These are phyloP conservation scores for Venturia pyrina DNA, from an alignment of 2,329 filamentous ascomycete species.

Conservation along the genomic window DNA sequence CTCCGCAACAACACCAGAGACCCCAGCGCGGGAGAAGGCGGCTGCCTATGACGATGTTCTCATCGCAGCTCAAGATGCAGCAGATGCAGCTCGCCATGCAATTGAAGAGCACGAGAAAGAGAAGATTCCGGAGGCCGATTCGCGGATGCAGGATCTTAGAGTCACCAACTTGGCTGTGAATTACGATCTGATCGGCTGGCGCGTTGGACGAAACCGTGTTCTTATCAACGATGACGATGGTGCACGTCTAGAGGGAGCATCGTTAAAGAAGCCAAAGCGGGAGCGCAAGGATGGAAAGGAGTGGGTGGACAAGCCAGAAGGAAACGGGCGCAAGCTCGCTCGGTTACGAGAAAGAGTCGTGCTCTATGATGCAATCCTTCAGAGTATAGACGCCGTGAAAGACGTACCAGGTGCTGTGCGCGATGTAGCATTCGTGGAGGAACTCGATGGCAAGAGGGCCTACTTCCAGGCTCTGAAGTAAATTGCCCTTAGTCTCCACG, in stretches of 20 bases:
- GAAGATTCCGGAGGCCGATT: slow-evolving; percentile 71
- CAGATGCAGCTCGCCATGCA: slow-evolving; percentile 84
- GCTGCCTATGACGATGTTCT: slow-evolving; percentile 87
- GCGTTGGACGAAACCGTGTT: slow-evolving; percentile 84
- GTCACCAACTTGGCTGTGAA: slow-evolving; percentile 89
- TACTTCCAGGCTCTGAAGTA: slow-evolving; percentile 90
- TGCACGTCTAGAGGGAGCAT: slow-evolving; percentile 43
- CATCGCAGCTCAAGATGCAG: slow-evolving; percentile 82
- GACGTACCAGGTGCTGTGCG: slow-evolving; percentile 84
- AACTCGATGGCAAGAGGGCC: slow-evolving; percentile 65
- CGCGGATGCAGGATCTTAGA: slow-evolving; percentile 83
- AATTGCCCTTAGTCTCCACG: slow-evolving; percentile 19
- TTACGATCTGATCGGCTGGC: slow-evolving; percentile 89
- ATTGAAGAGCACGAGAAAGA: slow-evolving; percentile 85
- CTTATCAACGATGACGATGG: slow-evolving; percentile 79
- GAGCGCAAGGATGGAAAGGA: slow-evolving; percentile 38
- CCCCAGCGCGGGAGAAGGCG: slow-evolving; percentile 52
- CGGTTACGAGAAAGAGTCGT: slow-evolving; percentile 79
- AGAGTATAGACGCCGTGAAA: slow-evolving; percentile 82
- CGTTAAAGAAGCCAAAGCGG: slow-evolving; percentile 44
- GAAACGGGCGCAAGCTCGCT: slow-evolving; percentile 64
- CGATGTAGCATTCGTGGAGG: slow-evolving; percentile 63
- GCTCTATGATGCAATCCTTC: slow-evolving; percentile 81
- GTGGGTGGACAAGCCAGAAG: slow-evolving; percentile 37
- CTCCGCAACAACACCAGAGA: slow-evolving; percentile 16